These are phyloP conservation scores for Moelleriella libera DNA, from an alignment of 2,329 filamentous ascomycete species.

Conservation along the genomic window DNA sequence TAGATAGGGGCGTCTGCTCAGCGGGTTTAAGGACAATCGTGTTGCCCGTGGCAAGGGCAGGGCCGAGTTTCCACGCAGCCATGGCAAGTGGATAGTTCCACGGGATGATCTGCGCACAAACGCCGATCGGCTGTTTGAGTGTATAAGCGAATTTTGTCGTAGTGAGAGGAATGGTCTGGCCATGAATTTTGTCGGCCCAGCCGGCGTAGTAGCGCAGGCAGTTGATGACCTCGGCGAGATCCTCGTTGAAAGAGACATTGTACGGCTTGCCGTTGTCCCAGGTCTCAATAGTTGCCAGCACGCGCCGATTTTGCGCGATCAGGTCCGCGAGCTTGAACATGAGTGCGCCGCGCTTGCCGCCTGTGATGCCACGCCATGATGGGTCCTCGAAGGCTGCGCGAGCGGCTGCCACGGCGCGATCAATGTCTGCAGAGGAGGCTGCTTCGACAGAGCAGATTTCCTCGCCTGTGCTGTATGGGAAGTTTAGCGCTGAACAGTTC, in stretches of 20 bases:
- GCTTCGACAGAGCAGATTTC: constrained; percentile 18
- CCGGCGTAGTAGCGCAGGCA: constrained; percentile 62
- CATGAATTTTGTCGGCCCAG: constrained; percentile 66
- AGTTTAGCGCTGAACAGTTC: too few species aligned
- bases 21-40: constrained; percentile 51
- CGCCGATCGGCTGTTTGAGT: constrained; percentile 61
- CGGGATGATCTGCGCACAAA: constrained; percentile 63
- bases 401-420: constrained; percentile 28
- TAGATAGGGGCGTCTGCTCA: constrained; percentile 53
- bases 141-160: constrained; percentile 62
- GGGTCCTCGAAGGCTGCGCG: constrained; percentile 53
- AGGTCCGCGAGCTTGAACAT: constrained; percentile 60
- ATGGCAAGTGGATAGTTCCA: constrained; percentile 48
- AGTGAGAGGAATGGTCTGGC: constrained; percentile 59
- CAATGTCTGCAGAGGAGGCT: constrained; percentile 15
- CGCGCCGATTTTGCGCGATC: constrained; percentile 45
- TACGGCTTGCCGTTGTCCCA: constrained; percentile 71
- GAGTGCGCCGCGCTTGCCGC: constrained; percentile 51
- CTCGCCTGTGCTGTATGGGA: constrained; percentile 12
- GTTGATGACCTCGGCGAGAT: constrained; percentile 33
- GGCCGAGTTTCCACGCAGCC: constrained; percentile 58
- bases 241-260: constrained; percentile 48
- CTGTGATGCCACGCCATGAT: constrained; percentile 54
- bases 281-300: constrained; percentile 45
- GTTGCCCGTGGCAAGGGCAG: constrained; percentile 51